Evolutionary conservation across 2,329 filamentous ascomycete species (phyloP).

Genomic region (Paecilomyces sp.): DNA sequence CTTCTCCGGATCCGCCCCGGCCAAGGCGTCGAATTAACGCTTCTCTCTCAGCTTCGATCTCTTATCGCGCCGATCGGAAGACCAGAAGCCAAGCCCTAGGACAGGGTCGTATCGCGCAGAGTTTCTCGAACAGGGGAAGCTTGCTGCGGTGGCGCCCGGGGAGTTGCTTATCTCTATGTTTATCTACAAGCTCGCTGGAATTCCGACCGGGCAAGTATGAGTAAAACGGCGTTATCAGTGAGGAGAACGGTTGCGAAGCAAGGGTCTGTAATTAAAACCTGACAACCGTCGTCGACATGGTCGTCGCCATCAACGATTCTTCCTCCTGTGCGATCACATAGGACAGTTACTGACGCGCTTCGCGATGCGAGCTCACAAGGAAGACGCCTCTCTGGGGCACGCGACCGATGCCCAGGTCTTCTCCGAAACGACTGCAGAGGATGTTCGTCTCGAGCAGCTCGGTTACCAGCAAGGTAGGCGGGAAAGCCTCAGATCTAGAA

Average conservation of each 20-base stretch:
- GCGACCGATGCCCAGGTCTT: neutral
- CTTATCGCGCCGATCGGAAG: neutral
- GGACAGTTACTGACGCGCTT: neutral
- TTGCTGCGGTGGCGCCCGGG: neutral
- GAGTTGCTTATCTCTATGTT: neutral
- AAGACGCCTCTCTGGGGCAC: neutral
- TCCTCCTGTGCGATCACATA: neutral
- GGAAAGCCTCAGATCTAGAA: neutral
- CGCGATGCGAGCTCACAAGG: neutral
- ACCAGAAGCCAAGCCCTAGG: neutral
- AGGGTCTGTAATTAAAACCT: neutral
- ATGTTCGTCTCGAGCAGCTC: slow-evolving; percentile 4
- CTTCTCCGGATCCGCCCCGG: neutral
- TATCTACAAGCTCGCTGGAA: neutral
- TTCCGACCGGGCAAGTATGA: neutral
- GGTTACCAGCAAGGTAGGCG: slow-evolving; percentile 6
- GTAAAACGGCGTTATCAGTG: neutral
- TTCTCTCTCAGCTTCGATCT: neutral
- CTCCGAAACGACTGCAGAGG: neutral
- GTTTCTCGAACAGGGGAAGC: slow-evolving; percentile 1
- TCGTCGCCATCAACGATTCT: neutral
- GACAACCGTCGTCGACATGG: neutral
- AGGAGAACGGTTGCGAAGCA: neutral
- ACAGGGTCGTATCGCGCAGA: neutral
- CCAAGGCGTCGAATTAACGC: neutral